Conservation (phyloP, 1,139 yeast species). For the Yamadazyma dendronema region DNA sequence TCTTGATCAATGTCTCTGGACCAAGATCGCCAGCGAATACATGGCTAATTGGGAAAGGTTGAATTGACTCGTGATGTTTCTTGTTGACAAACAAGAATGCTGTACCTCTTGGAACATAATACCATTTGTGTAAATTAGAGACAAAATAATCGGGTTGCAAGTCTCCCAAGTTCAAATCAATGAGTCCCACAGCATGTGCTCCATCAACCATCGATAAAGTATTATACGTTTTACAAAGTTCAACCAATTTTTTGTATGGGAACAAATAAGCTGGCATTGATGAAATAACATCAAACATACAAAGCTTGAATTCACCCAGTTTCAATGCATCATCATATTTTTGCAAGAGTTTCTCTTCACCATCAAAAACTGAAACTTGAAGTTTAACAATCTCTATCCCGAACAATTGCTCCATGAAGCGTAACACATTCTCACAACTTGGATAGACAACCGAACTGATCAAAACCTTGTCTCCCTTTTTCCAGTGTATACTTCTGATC, state of each 20-base stretch:
- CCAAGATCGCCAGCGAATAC: slow-evolving; percentile 27
- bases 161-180: slow-evolving; percentile 39
- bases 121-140: slow-evolving; percentile 73
- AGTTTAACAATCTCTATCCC: slow-evolving; percentile 50
- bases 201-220: slow-evolving; percentile 66
- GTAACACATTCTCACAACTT: slow-evolving; percentile 54
- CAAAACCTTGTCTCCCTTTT: slow-evolving; percentile 54
- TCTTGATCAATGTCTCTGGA: slow-evolving; percentile 32
- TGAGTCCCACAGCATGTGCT: slow-evolving; percentile 66
- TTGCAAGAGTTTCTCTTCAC: slow-evolving; percentile 45
- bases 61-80: slow-evolving; percentile 48
- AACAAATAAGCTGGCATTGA: slow-evolving; percentile 64
- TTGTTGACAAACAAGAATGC: slow-evolving; percentile 60
- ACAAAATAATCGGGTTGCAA: slow-evolving; percentile 61
- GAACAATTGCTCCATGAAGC: slow-evolving; percentile 38
- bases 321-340: slow-evolving; percentile 34
- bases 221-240: slow-evolving; percentile 45
- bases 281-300: slow-evolving; percentile 59
- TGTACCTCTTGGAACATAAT: slow-evolving; percentile 55
- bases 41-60: slow-evolving; percentile 57
- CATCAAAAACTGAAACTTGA: slow-evolving; percentile 47
- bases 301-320: slow-evolving; percentile 30
- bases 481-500: slow-evolving; percentile 52
- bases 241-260: slow-evolving; percentile 53
- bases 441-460: slow-evolving; percentile 55